phyloP scores from a whole-genome alignment of 306 rosid species.

The Vigna radiata region DNA sequence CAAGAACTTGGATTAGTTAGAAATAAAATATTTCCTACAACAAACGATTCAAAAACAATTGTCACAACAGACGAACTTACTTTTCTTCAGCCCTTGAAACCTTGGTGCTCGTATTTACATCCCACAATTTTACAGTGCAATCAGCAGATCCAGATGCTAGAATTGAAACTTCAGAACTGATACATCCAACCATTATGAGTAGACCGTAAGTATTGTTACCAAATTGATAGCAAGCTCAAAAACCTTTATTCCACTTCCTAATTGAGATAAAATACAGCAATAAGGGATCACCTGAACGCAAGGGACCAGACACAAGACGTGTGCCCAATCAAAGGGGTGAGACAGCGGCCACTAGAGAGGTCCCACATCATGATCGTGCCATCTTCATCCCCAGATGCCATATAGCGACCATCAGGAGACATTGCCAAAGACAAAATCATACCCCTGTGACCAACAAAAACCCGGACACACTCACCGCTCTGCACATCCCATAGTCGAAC shows the following conservation, averaged over 20 bases:
- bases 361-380: conserved; percentile 99
- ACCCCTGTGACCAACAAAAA: conserved; percentile 95
- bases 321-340: conserved; percentile 87
- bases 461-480: conserved; percentile 94
- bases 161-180: conserved; percentile 91
- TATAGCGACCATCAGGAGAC: conserved; percentile 96
- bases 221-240: not conserved
- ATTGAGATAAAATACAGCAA: not conserved
- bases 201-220: conserved; percentile 9
- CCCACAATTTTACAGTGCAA: conserved; percentile 96
- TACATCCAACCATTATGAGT: conserved; percentile 35
- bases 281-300: conserved; percentile 73
- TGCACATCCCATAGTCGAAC: conserved; percentile 97
- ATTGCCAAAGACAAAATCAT: conserved; percentile 88
- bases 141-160: conserved; percentile 98
- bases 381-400: conserved; percentile 98
- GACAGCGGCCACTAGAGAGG: conserved; percentile 87
- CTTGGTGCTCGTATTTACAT: conserved; percentile 80
- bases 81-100: conserved; percentile 74
- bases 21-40: not conserved
- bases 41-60: conserved; percentile 4
- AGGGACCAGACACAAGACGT: conserved; percentile 93
- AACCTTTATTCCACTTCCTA: not conserved
- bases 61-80: conserved; percentile 54
- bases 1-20: not conserved